Evolutionary conservation across 1,139 yeast species (phyloP).

Genomic region (Zygosaccharomyces pseudobailii): DNA sequence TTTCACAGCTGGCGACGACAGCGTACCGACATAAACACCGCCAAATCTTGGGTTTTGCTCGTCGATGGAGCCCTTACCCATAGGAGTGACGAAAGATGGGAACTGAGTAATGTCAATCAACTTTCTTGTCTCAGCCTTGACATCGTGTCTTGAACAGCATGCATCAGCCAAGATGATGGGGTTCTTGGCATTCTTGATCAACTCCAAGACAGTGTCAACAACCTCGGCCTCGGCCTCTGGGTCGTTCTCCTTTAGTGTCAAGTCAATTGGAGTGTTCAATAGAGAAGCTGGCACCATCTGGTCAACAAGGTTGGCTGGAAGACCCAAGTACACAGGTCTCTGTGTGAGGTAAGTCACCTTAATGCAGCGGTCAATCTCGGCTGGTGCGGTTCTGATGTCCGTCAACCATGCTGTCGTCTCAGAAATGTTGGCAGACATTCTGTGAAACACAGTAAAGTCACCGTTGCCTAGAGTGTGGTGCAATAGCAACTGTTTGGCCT

Average conservation of each 20-base stretch:
- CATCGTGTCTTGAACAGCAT: slow-evolving; percentile 76
- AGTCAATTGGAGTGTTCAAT: slow-evolving; percentile 61
- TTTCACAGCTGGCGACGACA: slow-evolving; percentile 71
- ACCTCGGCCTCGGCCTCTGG: slow-evolving; percentile 70
- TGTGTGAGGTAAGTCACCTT: slow-evolving; percentile 66
- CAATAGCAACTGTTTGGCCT: slow-evolving; percentile 53
- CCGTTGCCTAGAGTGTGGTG: slow-evolving; percentile 81
- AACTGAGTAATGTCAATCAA: slow-evolving; percentile 68
- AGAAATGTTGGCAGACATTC: slow-evolving; percentile 68
- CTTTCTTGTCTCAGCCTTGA: slow-evolving; percentile 54
- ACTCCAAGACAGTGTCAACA: slow-evolving; percentile 48
- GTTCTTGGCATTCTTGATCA: slow-evolving; percentile 54
- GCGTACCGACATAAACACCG: slow-evolving; percentile 81
- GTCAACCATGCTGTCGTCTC: slow-evolving; percentile 60
- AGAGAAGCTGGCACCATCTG: slow-evolving; percentile 50
- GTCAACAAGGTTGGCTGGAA: slow-evolving; percentile 80
- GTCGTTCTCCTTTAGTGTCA: slow-evolving; percentile 58
- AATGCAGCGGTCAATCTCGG: slow-evolving; percentile 67
- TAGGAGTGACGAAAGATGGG: slow-evolving; percentile 84
- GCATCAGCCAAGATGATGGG: slow-evolving; percentile 83
- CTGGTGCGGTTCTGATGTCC: slow-evolving; percentile 60
- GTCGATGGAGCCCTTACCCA: slow-evolving; percentile 81
- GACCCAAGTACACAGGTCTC: slow-evolving; percentile 78
- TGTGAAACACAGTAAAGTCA: slow-evolving; percentile 72
- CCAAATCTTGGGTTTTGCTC: slow-evolving; percentile 74